Evolutionary conservation across 1,284 basidiomycete species (phyloP), one percentile per base, ranked within the genome.

Genomic region (Leccinum pachyderme): DNA sequence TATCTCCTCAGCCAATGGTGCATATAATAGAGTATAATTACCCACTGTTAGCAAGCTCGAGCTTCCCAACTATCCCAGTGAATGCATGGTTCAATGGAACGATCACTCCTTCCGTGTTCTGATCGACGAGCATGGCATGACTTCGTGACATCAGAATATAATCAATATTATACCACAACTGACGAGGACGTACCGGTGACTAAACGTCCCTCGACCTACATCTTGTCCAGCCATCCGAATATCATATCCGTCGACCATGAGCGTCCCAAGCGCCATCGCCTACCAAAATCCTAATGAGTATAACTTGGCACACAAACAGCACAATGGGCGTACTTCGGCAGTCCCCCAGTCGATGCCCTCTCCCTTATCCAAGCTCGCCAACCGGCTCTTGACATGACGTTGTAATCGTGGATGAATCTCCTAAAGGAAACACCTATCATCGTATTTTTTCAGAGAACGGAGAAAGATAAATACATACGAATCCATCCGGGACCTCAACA

Each of bases 81-180:
- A 87, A 66, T 13, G 76, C 76, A 45, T 84, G 79, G 64, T 95
- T 94, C 55, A 95, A 72, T 0, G 92, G 93, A 3, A 94, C 87
- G 37, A 84, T 71, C 15, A 91, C 87, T 3, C 78, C 76, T 67
- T 95, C 93, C 1, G 84, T 87, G 64, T 82, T 80, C 71, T 95
- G 93, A 66, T 95, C 85, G 2, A 95, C 90, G 24, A 95, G 75
- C 90, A 95, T 93, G 0, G 91, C 93, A 72, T 96, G 93, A 27
- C 85, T 86, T 55, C 0, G 18, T 28, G 3, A 5, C 0, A 18
- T 35, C 39, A 41, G 39, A 41, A 22, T 0, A 41, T 41, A 24
- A 22, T 22, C 39, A 22, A 2, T 41, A 22, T 39, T 18, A 2
- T 44, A 5, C 41, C 4, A 13, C 4, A 39, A 18, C 13, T 2